Evolutionary conservation across 306 rosid species (phyloP).

Genomic region (Cicer yamashitae): DNA sequence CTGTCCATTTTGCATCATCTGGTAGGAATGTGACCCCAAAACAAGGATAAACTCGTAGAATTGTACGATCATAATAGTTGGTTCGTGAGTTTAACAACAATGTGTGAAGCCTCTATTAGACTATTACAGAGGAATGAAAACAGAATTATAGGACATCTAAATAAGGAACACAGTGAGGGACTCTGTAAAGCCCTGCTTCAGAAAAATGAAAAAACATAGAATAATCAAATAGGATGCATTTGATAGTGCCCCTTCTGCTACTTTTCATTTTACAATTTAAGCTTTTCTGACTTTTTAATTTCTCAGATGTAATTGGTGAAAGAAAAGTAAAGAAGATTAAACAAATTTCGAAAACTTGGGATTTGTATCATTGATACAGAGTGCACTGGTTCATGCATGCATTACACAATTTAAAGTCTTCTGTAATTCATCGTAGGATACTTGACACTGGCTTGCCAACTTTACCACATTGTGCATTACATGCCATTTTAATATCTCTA

Average conservation of each 20-base stretch:
- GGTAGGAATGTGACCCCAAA: neutral
- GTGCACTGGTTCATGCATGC: conserved; percentile 5
- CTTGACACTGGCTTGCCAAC: neutral
- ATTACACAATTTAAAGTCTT: neutral
- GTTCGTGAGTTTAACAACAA: neutral
- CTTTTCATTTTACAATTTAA: conserved; percentile 19
- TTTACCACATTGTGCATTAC: neutral
- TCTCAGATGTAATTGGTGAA: conserved; percentile 35
- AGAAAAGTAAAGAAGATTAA: neutral
- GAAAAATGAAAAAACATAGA: conserved; percentile 12
- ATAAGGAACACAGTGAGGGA: neutral
- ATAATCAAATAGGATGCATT: conserved; percentile 29
- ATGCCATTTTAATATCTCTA: conserved; percentile 12
- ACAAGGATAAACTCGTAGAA: neutral
- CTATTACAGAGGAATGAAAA: conserved; percentile 27
- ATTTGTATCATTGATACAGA: neutral
- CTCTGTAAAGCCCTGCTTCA: neutral
- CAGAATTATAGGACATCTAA: neutral
- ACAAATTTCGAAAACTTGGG: neutral
- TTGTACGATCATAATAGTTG: neutral
- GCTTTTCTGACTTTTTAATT: conserved; percentile 13
- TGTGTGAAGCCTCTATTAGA: conserved; percentile 24
- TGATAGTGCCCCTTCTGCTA: neutral
- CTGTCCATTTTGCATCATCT: neutral
- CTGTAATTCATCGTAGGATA: conserved; percentile 13